These are phyloP conservation scores for Pyrenophora graminea DNA, from an alignment of 2,329 filamentous ascomycete species.

Conservation along the genomic window DNA sequence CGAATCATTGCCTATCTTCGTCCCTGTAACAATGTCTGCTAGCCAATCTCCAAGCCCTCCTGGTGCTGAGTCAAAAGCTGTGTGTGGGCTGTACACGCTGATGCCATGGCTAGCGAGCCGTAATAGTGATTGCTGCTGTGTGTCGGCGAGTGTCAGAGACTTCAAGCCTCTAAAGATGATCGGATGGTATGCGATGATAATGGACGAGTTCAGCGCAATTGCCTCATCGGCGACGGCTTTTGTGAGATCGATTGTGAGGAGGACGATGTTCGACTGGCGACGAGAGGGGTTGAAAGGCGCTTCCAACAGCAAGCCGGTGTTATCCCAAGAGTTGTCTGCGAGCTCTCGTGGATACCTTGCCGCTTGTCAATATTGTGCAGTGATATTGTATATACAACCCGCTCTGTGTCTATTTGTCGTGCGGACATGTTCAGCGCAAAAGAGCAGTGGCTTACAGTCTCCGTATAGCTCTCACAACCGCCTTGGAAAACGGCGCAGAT, in stretches of 20 bases:
- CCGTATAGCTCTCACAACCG: conserved; percentile 78
- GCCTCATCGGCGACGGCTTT: conserved; percentile 88
- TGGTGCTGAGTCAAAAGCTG: conserved; percentile 84
- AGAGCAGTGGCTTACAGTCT: conserved; percentile 64
- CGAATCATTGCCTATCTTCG: conserved; percentile 33
- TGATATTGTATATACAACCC: background rate
- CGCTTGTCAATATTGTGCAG: conserved; percentile 6
- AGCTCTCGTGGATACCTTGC: conserved; percentile 82
- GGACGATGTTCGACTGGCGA: conserved; percentile 66
- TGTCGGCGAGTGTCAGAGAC: conserved; percentile 78
- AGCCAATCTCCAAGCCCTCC: conserved; percentile 94
- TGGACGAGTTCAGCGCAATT: conserved; percentile 72
- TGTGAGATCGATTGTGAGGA: conserved; percentile 90
- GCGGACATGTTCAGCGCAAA: background rate
- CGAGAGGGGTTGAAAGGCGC: conserved; percentile 64
- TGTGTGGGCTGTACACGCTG: conserved; percentile 95
- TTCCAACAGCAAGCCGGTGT: conserved; percentile 82
- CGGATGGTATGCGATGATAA: conserved; percentile 92
- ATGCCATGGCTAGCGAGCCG: conserved; percentile 83
- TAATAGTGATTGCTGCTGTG: conserved; percentile 84
- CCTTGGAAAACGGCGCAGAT: conserved; percentile 65
- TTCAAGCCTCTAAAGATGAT: conserved; percentile 96
- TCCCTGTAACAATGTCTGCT: conserved; percentile 76
- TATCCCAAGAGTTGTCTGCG: conserved; percentile 91
- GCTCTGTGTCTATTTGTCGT: background rate